Evolutionary conservation across 169 alveolate genomes (phyloP), one percentile per base, ranked within the genome.

Genomic region (Plasmodium inui): DNA sequence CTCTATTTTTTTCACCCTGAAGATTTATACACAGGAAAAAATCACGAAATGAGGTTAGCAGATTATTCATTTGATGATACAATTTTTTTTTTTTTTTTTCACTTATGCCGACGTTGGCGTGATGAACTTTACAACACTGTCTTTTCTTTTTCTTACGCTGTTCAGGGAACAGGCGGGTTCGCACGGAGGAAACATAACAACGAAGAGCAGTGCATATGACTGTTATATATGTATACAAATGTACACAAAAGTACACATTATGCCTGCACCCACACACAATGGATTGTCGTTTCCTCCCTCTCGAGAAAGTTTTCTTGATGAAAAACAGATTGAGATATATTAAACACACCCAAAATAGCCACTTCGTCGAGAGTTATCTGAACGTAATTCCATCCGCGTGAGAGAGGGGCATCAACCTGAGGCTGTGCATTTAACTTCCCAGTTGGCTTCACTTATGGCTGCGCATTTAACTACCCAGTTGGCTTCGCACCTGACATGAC

Each of bases 271-370:
- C 71, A 50, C 41, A 50, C n/a, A 37, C 67, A 82, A 4, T 22
- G 28, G 53, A 72, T 34, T 17, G 50, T 7, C 7, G 8, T 30
- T 19, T 32, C 71, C 72, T 34, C 46, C 71, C 71, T 86, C 37
- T 26, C 44, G 41, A 37, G 12, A 37, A 53, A 88, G 94, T 88
- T 7, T 88, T 88, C 76, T 61, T 88, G 71, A 88, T 88, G 94
- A 78, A 88, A 72, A 88, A 78, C 76, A 88, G 94, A 78, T 50
- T 88, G 32, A 76, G 41, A 88, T 88, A 78, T 72, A 53, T 88
- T 41, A 79, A 79, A 78, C 72, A 55, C 67, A 88, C 94, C 5
- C 12, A 30, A 57, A 57, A 78, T 53, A 88, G 89, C 30, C 72
- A 88, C 37, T 78, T 30, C 46, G 73, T 88, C 6, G 94, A 88